Conservation (phyloP, 2,329 filamentous ascomycete species). For the Diaporthe citri region DNA sequence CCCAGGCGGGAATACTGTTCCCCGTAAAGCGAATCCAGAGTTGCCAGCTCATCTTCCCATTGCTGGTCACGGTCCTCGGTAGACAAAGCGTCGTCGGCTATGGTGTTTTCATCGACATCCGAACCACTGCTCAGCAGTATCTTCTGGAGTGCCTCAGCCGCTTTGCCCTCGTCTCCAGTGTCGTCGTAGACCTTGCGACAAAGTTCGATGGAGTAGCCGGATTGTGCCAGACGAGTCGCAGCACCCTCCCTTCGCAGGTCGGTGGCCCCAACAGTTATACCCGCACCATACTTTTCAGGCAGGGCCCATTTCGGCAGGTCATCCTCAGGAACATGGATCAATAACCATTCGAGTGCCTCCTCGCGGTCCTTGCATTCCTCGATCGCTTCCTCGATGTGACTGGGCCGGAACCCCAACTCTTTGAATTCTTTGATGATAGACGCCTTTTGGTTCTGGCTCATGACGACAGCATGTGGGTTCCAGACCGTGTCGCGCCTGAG, state of each 20-base stretch:
- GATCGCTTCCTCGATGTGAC: conserved; percentile 89
- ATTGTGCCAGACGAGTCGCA: conserved; percentile 83
- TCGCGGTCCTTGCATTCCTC: conserved; percentile 91
- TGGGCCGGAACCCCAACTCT: conserved; percentile 86
- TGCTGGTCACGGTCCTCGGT: conserved; percentile 63
- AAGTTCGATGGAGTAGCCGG: conserved; percentile 88
- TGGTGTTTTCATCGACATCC: conserved; percentile 42
- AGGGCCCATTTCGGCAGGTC: conserved; percentile 94
- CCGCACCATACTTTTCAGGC: conserved; percentile 91
- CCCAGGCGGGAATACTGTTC: conserved; percentile 75
- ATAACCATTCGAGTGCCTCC: conserved; percentile 93
- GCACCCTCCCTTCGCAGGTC: conserved; percentile 85
- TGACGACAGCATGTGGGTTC: conserved; percentile 83
- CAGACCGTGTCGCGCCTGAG: conserved; percentile 84
- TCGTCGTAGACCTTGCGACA: conserved; percentile 83
- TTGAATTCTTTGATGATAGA: conserved; percentile 79
- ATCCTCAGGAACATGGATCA: conserved; percentile 97
- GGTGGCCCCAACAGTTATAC: conserved; percentile 85
- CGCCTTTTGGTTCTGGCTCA: conserved; percentile 69
- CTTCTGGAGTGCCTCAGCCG: conserved; percentile 84
- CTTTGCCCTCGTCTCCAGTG: conserved; percentile 77
- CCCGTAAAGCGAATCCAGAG: conserved; percentile 87
- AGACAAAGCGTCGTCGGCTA: conserved; percentile 46
- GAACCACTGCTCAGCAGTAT: conserved; percentile 68
- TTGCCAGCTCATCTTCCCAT: conserved; percentile 89